Evolutionary conservation across 2,329 filamentous ascomycete species (phyloP).

Genomic region (Claviceps paspali): DNA sequence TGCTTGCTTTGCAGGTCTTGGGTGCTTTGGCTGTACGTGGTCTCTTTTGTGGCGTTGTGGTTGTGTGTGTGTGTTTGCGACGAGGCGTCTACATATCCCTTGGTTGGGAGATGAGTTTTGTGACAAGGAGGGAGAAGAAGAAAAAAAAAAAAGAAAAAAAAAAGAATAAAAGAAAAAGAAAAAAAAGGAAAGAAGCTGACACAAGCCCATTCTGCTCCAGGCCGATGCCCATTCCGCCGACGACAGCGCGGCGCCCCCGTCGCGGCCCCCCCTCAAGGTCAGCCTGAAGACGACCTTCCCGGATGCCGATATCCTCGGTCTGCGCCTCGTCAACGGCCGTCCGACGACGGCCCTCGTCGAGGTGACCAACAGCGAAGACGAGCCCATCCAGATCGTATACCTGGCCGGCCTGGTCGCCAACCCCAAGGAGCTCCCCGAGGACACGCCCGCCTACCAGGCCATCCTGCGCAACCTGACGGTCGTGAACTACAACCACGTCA

Average conservation of each 20-base stretch:
- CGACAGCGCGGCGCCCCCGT: background rate
- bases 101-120: too few species aligned
- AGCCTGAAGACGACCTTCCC: constrained; percentile 48
- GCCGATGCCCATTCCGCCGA: constrained; percentile 6
- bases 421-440: constrained; percentile 35
- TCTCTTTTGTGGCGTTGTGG: too few species aligned
- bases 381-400: constrained; percentile 59
- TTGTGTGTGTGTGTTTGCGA: too few species aligned
- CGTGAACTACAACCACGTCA: constrained; percentile 55
- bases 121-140: too few species aligned
- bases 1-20: constrained; percentile 6
- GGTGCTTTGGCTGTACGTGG: constrained; percentile 5
- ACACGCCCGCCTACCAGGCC: constrained; percentile 27
- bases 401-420: constrained; percentile 58
- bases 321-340: constrained; percentile 89
- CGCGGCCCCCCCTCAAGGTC: constrained; percentile 22
- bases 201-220: background rate
- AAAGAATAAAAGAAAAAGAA: background rate
- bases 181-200: background rate
- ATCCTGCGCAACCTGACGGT: constrained; percentile 77
- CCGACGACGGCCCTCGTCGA: constrained; percentile 71
- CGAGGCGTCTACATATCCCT: too few species aligned
- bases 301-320: constrained; percentile 72
- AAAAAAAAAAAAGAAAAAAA: background rate
- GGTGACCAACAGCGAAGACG: constrained; percentile 69